Percentiles rank a stretch among this genome's conserved stretches.
Evolutionary conservation across 31 red algal genomes (phyloP).

Genomic region (Odonthalia washingtoniensis): DNA sequence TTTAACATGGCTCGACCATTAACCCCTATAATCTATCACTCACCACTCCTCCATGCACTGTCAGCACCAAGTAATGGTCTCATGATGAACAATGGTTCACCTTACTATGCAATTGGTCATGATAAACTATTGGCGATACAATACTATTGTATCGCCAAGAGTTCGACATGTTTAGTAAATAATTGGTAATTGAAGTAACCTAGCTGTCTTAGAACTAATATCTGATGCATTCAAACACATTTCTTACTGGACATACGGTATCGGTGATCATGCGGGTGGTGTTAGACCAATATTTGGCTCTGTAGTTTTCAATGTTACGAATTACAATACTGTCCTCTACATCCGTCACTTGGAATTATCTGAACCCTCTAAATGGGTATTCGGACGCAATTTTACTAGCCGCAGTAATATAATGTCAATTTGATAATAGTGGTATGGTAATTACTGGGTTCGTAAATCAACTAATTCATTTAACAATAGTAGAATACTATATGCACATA

Average conservation of each 20-base stretch:
- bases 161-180: no score
- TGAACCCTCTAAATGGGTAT: slow-evolving; percentile 35
- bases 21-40: neutral
- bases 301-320: slow-evolving; percentile 15
- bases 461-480: no score
- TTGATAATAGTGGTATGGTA: no score
- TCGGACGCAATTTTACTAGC: slow-evolving; percentile 37
- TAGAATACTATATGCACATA: no score
- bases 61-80: neutral
- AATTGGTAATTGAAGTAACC: neutral
- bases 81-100: slow-evolving; percentile 30
- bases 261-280: slow-evolving; percentile 23
- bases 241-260: slow-evolving; percentile 36
- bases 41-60: neutral
- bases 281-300: slow-evolving; percentile 37
- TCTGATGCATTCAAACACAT: neutral
- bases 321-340: neutral
- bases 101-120: slow-evolving; percentile 20
- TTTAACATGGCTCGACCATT: neutral
- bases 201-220: neutral
- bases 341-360: slow-evolving; percentile 45
- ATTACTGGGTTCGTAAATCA: no score
- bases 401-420: no score
- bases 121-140: neutral
- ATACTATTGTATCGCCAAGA: no score